A percentile compares a stretch with the other conserved stretches of the same genome.
These are phyloP conservation scores for Thielaviopsis cerberus DNA, from an alignment of 2,329 filamentous ascomycete genomes.

Conservation along the genomic window DNA sequence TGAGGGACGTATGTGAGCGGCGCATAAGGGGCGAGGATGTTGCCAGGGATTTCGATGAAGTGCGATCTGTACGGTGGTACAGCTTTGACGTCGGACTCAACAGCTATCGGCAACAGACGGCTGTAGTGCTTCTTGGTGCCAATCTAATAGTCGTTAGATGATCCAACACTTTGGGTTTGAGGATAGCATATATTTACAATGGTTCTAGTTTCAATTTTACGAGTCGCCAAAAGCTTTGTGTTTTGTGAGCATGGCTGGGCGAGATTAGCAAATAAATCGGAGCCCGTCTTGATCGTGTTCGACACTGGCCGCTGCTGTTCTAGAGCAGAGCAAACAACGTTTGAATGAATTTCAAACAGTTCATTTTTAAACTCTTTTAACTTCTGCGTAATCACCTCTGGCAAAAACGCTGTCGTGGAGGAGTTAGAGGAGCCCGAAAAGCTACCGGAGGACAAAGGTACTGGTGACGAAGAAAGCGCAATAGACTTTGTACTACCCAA, in stretches of 20 bases:
- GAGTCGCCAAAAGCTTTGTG: neutral
- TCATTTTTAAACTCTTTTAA: neutral
- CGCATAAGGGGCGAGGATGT: conserved; percentile 40
- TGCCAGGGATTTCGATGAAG: conserved; percentile 40
- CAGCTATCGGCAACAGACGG: conserved; percentile 20
- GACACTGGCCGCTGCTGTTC: neutral
- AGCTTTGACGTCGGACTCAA: conserved; percentile 31
- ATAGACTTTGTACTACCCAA: neutral
- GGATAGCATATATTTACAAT: neutral
- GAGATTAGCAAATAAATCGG: neutral
- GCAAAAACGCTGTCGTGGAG: neutral
- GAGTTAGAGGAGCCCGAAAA: neutral
- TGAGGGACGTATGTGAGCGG: conserved; percentile 43
- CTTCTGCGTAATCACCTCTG: neutral
- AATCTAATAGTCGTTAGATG: neutral
- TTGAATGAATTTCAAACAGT: conserved; percentile 1
- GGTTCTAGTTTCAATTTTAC: neutral
- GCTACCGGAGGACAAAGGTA: neutral
- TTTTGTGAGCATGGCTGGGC: neutral
- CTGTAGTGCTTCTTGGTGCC: neutral
- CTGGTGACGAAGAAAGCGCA: neutral
- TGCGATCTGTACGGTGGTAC: conserved; percentile 42
- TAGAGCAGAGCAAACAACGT: conserved; percentile 2
- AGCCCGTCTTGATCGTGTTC: neutral
- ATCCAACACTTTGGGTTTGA: neutral